Conservation (phyloP, 2,329 filamentous ascomycete genomes). For the Ceratocystis eucalypticola region DNA sequence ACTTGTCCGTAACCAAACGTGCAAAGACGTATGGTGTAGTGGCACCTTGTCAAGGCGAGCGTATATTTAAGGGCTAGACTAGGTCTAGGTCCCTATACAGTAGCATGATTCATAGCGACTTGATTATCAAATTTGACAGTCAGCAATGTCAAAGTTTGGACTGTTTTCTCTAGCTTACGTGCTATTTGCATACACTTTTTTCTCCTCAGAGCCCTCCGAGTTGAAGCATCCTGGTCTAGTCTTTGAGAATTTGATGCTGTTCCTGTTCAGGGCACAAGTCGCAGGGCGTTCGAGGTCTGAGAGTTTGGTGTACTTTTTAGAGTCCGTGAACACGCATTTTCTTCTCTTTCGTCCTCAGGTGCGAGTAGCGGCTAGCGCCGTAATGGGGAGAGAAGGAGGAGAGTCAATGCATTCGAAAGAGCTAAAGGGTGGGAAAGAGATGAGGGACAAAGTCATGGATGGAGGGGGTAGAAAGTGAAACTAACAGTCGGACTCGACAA, state of each 20-base stretch:
- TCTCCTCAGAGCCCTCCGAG: background rate
- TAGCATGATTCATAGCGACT: background rate
- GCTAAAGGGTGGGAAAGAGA: background rate
- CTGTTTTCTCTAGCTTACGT: background rate
- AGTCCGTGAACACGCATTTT: background rate
- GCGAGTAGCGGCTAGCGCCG: background rate
- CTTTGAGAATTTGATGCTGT: no score
- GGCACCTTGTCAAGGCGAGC: background rate
- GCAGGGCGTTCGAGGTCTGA: background rate
- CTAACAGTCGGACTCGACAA: background rate
- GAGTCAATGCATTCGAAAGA: background rate
- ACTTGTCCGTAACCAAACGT: background rate
- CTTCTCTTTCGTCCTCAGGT: background rate
- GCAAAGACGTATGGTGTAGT: background rate
- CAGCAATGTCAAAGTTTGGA: background rate
- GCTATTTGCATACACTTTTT: background rate
- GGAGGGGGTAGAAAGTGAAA: background rate
- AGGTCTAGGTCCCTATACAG: background rate
- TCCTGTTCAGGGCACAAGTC: background rate
- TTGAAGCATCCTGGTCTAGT: background rate
- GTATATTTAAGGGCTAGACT: background rate
- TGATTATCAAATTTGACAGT: background rate
- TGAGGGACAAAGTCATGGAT: background rate
- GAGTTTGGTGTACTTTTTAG: background rate
- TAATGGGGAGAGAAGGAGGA: background rate